phyloP scores from a whole-genome alignment of 2,329 filamentous ascomycete species.

The Cadophora gregata region DNA sequence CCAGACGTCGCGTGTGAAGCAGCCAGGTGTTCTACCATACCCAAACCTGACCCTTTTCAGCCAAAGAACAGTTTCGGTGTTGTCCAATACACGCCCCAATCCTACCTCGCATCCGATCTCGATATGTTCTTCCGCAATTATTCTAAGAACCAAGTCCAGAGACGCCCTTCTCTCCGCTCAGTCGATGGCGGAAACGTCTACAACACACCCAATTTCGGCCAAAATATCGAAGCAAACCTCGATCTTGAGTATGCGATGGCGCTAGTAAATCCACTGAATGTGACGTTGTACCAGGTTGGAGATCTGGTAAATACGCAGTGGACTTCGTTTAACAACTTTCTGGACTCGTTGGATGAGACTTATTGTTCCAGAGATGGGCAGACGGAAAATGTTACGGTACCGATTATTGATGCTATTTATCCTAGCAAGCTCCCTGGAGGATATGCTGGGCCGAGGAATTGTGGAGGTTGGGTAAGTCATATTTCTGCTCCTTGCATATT shows the following conservation, averaged over 20 bases:
- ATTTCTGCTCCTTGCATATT: background rate
- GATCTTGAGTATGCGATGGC: constrained; percentile 56
- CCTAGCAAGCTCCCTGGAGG: constrained; percentile 20
- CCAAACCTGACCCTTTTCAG: background rate
- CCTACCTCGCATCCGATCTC: constrained; percentile 57
- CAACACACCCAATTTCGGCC: background rate
- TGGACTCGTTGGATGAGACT: constrained; percentile 48
- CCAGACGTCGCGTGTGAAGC: no score
- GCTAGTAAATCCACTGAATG: constrained; percentile 55
- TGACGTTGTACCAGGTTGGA: constrained; percentile 54
- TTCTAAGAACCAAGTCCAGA: constrained; percentile 50
- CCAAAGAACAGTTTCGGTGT: constrained; percentile 52
- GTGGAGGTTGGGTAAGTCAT: constrained; percentile 9
- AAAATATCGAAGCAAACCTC: constrained; percentile 44
- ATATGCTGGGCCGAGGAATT: constrained; percentile 14
- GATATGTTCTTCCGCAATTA: constrained; percentile 53
- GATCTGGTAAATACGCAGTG: constrained; percentile 35
- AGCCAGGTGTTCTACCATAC: no score
- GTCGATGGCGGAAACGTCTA: constrained; percentile 54
- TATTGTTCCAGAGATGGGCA: constrained; percentile 17
- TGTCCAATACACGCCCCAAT: constrained; percentile 57
- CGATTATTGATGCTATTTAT: constrained; percentile 22
- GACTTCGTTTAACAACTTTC: constrained; percentile 36
- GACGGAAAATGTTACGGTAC: constrained; percentile 19
- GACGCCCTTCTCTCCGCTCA: constrained; percentile 49